Evolutionary conservation across 1,284 basidiomycete genomes (phyloP), one percentile per base, ranked within the genome.

Genomic region (Golubevia sp.): DNA sequence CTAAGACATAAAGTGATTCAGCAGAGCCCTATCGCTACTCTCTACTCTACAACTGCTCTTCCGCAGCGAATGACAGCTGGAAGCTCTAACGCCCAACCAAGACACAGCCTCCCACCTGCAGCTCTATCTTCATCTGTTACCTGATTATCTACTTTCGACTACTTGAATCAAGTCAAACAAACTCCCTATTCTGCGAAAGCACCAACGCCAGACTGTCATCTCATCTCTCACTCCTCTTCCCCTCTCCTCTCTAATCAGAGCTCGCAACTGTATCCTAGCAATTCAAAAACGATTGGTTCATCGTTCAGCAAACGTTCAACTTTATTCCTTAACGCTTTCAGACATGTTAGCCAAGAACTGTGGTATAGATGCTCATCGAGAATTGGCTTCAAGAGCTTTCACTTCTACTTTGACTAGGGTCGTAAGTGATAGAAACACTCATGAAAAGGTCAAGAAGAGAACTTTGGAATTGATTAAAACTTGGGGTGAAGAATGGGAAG

Each of bases 261-360:
- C 96, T 6, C 90, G 91, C 59, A 90, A 92, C 76, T 93, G 93
- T 65, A 88, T 97, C 65, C 90, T 90, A 4, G 89, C 95, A 0
- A 85, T 97, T 55, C 88, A 95, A 79, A 97, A 96, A 85, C 91
- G 96, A 3, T 87, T 99, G 0, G 88, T 91, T 15, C 95, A 99
- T 85, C 90, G 96, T 44, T 97, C 92, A 83, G 92, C 96, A 15
- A 99, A 97, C 77, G 97, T 99, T 0, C 97, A 99, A 85, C 88
- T 98, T 0, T 97, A 96, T 79, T 89, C 94, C 7, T 89, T 99
- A n/a, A 88, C 76, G 2, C 73, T 83, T 34, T 63, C 71, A 34
- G 80, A 83, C 34, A 70, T 75, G 1, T 70, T 83, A 7, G 91
- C 91, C 52, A 97, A 97, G 88, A 99, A 99, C 92, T 78, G 93